Percentiles rank a stretch among this genome's conserved stretches.
Evolutionary conservation across 768 basidiomycete genomes (phyloP).

Genomic region (Collybia nuda): DNA sequence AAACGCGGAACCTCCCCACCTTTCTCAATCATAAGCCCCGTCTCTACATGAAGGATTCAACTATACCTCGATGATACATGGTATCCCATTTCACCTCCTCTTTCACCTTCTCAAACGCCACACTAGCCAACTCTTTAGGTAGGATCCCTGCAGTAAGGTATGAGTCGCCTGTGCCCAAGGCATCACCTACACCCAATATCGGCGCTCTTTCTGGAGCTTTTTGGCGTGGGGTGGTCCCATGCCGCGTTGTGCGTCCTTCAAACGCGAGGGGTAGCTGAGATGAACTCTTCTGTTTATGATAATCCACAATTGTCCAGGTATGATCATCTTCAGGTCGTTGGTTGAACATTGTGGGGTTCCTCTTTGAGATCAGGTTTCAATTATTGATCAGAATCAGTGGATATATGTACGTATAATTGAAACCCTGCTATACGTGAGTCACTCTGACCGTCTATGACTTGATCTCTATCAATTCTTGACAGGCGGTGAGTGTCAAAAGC

Average conservation of each 20-base stretch:
- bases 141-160: slow-evolving; percentile 58
- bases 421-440: too few relatives aligned
- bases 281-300: background rate
- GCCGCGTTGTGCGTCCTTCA: background rate
- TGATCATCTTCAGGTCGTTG: background rate
- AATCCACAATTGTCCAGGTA: background rate
- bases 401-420: too few relatives aligned
- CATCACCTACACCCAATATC: slow-evolving; percentile 13
- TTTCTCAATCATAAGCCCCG: slow-evolving; percentile 19
- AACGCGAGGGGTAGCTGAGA: background rate
- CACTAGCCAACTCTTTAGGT: slow-evolving; percentile 51
- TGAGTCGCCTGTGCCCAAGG: slow-evolving; percentile 68
- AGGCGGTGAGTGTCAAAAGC: too few relatives aligned
- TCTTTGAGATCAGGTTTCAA: too few relatives aligned
- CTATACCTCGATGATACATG: slow-evolving; percentile 71
- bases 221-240: background rate
- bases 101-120: slow-evolving; percentile 56
- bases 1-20: slow-evolving; percentile 73
- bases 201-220: slow-evolving; percentile 1
- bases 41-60: background rate
- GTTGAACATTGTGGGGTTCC: too few relatives aligned
- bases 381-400: too few relatives aligned
- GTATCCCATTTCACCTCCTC: slow-evolving; percentile 70
- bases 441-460: too few relatives aligned
- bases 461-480: too few relatives aligned